Percentiles rank a stretch among this genome's conserved stretches.
phyloP scores from a whole-genome alignment of 2,329 filamentous ascomycete genomes.

The Fusarium sterilihyphosum region DNA sequence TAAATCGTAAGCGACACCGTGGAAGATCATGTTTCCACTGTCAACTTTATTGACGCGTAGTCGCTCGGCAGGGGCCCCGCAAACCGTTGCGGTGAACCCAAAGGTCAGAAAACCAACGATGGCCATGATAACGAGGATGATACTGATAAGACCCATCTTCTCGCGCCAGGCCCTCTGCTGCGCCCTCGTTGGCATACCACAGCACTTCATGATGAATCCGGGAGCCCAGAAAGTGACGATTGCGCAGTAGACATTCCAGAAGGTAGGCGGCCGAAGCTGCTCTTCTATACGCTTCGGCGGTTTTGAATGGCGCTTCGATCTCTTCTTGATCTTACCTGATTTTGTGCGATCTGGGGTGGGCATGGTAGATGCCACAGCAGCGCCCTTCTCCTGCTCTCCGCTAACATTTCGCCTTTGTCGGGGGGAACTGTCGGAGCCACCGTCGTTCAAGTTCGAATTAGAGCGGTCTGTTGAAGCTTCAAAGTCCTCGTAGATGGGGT shows the following conservation, averaged over 20 bases:
- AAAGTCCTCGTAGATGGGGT: conserved; percentile 83
- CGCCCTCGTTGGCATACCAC: conserved; percentile 84
- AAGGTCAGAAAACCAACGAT: conserved; percentile 97
- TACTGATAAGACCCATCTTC: conserved; percentile 95
- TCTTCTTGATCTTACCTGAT: conserved; percentile 73
- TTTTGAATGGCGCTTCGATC: conserved; percentile 54
- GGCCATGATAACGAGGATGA: conserved; percentile 87
- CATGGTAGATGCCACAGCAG: conserved; percentile 41
- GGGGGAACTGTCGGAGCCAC: conserved; percentile 57
- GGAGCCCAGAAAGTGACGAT: conserved; percentile 96
- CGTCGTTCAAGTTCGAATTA: conserved; percentile 58
- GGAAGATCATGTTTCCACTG: conserved; percentile 92
- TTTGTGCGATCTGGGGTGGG: conserved; percentile 54
- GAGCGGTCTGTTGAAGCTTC: conserved; percentile 70
- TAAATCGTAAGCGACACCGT: conserved; percentile 90
- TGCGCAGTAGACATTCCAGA: conserved; percentile 96
- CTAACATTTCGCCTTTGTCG: conserved; percentile 49
- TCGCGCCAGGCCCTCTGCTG: conserved; percentile 96
- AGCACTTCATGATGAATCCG: conserved; percentile 83
- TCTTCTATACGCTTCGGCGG: conserved; percentile 66
- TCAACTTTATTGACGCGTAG: conserved; percentile 85
- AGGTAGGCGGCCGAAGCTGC: conserved; percentile 79
- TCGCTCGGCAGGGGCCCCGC: conserved; percentile 75
- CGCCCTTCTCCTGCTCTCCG: conserved; percentile 48
- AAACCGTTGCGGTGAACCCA: conserved; percentile 91